phyloP scores from a whole-genome alignment of 148 eudicot genomes.

The Fallopia convolvulus region DNA sequence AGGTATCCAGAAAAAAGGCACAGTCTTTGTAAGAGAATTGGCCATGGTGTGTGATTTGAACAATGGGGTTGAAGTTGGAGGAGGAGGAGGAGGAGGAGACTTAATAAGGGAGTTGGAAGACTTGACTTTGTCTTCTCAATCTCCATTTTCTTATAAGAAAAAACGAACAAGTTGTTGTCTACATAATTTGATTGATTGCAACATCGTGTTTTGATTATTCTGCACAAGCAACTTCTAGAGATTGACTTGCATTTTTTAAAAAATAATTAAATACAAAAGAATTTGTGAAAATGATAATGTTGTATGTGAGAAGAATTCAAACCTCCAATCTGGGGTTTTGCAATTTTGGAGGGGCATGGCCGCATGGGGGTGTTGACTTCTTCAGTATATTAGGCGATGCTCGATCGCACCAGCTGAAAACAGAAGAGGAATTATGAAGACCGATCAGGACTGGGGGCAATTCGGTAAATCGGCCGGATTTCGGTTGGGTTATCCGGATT shows the following conservation, averaged over 20 bases:
- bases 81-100: background rate
- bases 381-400: too few species aligned
- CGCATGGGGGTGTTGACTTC: too few species aligned
- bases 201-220: conserved; percentile 1
- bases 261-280: background rate
- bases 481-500: too few species aligned
- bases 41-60: background rate
- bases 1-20: background rate
- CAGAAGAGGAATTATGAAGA: too few species aligned
- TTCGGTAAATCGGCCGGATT: too few species aligned
- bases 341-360: too few species aligned
- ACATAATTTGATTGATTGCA: background rate
- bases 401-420: too few species aligned
- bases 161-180: background rate
- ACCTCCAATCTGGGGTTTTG: too few species aligned
- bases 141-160: background rate
- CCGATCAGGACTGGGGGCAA: too few species aligned
- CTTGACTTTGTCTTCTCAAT: conserved; percentile 2
- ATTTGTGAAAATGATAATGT: background rate
- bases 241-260: background rate
- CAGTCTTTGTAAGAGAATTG: background rate
- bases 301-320: too few species aligned
- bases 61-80: background rate
- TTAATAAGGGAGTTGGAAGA: background rate
- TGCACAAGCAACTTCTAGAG: background rate